These are phyloP conservation scores for Leishmania major DNA, from an alignment of 208 protist genomes.

Conservation along the genomic window DNA sequence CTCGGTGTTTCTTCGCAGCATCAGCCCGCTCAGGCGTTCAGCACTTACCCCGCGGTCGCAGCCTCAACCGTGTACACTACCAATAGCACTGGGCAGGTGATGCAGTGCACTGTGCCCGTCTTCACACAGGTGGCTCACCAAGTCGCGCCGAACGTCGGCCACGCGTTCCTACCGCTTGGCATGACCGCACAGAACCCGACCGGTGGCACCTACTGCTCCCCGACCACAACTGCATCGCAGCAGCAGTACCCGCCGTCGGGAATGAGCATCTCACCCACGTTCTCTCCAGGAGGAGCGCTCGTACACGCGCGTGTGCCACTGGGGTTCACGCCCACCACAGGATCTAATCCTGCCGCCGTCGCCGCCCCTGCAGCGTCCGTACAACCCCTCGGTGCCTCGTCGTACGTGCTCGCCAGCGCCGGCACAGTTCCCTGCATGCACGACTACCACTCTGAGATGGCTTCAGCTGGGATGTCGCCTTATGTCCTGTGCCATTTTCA, in stretches of 20 bases:
- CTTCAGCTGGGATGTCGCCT: slow-evolving; percentile 17
- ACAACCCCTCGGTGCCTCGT: slow-evolving; percentile 23
- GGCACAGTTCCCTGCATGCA: slow-evolving; percentile 8
- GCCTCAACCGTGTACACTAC: slow-evolving; percentile 5
- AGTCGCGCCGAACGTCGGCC: slow-evolving; percentile 1
- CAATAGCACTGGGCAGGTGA: slow-evolving; percentile 7
- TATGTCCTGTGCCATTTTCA: slow-evolving; percentile 34
- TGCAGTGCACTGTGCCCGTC: slow-evolving; percentile 27
- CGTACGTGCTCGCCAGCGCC: slow-evolving; percentile 25
- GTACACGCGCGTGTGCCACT: slow-evolving; percentile 25
- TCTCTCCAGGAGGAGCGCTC: slow-evolving; percentile 19
- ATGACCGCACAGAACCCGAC: slow-evolving; percentile 13
- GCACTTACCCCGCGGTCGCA: slow-evolving; percentile 13
- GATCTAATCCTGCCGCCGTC: neutral
- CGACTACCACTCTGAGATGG: slow-evolving; percentile 22
- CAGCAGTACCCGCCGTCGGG: slow-evolving; percentile 14
- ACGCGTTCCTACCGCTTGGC: slow-evolving; percentile 17
- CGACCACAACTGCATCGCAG: slow-evolving; percentile 8
- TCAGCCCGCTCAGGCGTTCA: slow-evolving; percentile 19
- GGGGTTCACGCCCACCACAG: slow-evolving; percentile 15
- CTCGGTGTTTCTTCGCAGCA: slow-evolving; percentile 18
- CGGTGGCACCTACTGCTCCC: slow-evolving; percentile 24
- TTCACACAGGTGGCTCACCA: slow-evolving; percentile 20
- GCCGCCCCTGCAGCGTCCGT: slow-evolving; percentile 10
- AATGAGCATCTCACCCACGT: slow-evolving; percentile 22